Conservation (phyloP, 1,284 basidiomycete species). For the Apiotrichum veenhuisii region DNA sequence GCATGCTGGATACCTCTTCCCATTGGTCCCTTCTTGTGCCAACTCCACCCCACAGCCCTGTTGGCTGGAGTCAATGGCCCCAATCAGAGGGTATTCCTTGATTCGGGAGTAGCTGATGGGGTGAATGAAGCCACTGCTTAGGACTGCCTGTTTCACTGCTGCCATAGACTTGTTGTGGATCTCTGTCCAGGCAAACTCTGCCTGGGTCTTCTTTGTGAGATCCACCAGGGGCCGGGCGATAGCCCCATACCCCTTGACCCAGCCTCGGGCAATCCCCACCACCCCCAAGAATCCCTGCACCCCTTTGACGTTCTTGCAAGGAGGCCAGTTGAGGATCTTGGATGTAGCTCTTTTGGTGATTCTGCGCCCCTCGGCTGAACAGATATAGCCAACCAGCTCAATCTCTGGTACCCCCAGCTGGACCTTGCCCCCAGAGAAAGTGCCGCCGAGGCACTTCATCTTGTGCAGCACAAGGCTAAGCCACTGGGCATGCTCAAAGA, state of each 20-base stretch:
- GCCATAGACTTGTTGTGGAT: background rate
- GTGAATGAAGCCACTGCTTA: background rate
- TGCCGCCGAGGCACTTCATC: slow-evolving; percentile 13
- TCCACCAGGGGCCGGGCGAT: background rate
- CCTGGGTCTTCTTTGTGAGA: background rate
- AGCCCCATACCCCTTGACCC: too few species aligned
- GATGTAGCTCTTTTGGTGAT: too few species aligned
- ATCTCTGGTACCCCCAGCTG: slow-evolving; percentile 4
- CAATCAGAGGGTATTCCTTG: background rate
- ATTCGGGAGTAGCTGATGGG: background rate
- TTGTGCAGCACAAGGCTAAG: slow-evolving; percentile 11
- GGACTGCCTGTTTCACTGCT: background rate
- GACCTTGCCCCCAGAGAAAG: slow-evolving; percentile 10
- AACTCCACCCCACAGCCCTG: slow-evolving; percentile 1
- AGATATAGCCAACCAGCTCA: slow-evolving; percentile 7
- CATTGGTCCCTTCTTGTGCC: background rate
- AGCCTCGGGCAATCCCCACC: too few species aligned
- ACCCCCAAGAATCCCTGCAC: too few species aligned
- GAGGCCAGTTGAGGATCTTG: too few species aligned
- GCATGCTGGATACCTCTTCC: slow-evolving; percentile 4
- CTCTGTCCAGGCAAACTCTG: background rate
- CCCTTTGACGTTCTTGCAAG: too few species aligned
- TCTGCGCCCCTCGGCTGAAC: too few species aligned
- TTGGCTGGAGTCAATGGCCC: slow-evolving; percentile 1
- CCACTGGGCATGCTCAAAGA: slow-evolving; percentile 3